Conservation (phyloP, 176 grass and related monocot species). For the Raddia guianensis region DNA sequence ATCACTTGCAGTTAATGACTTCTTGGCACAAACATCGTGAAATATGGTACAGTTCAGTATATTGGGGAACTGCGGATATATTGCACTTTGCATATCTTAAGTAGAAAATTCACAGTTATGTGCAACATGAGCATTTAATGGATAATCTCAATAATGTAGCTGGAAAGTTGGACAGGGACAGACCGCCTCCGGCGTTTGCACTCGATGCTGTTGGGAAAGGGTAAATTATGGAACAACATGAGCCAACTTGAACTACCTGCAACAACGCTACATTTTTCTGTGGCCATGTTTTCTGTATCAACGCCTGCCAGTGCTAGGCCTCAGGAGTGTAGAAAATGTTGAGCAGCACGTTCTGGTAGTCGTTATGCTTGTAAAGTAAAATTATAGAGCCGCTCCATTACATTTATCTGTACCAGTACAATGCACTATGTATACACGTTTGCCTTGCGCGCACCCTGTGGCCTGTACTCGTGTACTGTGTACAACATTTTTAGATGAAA, state of each 20-base stretch:
- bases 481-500: neutral
- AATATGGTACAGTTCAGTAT: neutral
- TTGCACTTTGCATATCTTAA: neutral
- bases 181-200: neutral
- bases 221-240: constrained; percentile 3
- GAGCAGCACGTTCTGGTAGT: neutral
- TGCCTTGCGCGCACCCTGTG: neutral
- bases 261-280: neutral
- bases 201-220: neutral
- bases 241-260: neutral
- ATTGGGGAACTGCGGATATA: neutral
- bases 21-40: constrained; percentile 59
- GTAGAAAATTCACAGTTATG: constrained; percentile 8
- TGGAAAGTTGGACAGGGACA: neutral
- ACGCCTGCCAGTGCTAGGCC: neutral
- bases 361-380: neutral
- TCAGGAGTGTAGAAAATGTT: constrained; percentile 22
- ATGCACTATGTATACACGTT: neutral
- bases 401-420: constrained; percentile 24
- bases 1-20: constrained; percentile 83
- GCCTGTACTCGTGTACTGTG: too few species aligned
- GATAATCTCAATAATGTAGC: neutral
- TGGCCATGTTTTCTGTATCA: neutral
- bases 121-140: constrained; percentile 27
- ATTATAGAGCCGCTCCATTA: neutral